Conservation (phyloP, 1,139 yeast genomes). For the Taphrina sp. region DNA sequence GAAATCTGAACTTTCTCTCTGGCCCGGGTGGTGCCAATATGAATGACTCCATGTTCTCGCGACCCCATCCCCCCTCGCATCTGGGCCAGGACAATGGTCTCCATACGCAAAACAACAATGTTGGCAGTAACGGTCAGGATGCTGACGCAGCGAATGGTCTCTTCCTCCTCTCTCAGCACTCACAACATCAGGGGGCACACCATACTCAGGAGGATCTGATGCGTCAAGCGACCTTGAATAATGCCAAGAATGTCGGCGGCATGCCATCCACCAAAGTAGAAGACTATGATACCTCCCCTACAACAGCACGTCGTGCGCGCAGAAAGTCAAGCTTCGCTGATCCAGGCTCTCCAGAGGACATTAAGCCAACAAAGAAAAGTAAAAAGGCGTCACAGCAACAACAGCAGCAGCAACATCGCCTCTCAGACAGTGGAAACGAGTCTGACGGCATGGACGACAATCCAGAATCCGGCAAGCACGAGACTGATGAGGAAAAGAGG, state of each 20-base stretch:
- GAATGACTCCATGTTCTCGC: slow-evolving; percentile 15
- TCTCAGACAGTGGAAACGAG: slow-evolving; percentile 31
- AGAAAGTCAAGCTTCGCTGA: slow-evolving; percentile 10
- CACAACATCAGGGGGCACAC: slow-evolving; percentile 32
- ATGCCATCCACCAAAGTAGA: not conserved
- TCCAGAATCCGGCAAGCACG: slow-evolving; percentile 37
- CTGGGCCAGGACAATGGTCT: slow-evolving; percentile 18
- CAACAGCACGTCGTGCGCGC: slow-evolving; percentile 15
- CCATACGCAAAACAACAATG: not conserved
- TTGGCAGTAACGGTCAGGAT: slow-evolving; percentile 29
- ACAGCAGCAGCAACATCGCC: no score
- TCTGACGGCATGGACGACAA: slow-evolving; percentile 18
- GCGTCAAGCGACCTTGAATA: slow-evolving; percentile 28
- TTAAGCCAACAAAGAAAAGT: slow-evolving; percentile 10
- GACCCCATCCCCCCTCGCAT: slow-evolving; percentile 25
- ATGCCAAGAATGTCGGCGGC: slow-evolving; percentile 16
- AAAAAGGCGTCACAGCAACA: slow-evolving; percentile 6
- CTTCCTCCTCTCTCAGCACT: slow-evolving; percentile 42
- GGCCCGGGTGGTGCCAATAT: slow-evolving; percentile 24
- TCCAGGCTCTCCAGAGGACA: slow-evolving; percentile 15
- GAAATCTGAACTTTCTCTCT: slow-evolving; percentile 16
- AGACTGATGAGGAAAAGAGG: slow-evolving; percentile 67
- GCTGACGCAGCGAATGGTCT: slow-evolving; percentile 43
- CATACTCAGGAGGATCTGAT: slow-evolving; percentile 16
- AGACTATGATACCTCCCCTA: slow-evolving; percentile 4